Base-by-base conservation (phyloP, 163 green algal genomes). In the Scenedesmus sp. region DNA sequence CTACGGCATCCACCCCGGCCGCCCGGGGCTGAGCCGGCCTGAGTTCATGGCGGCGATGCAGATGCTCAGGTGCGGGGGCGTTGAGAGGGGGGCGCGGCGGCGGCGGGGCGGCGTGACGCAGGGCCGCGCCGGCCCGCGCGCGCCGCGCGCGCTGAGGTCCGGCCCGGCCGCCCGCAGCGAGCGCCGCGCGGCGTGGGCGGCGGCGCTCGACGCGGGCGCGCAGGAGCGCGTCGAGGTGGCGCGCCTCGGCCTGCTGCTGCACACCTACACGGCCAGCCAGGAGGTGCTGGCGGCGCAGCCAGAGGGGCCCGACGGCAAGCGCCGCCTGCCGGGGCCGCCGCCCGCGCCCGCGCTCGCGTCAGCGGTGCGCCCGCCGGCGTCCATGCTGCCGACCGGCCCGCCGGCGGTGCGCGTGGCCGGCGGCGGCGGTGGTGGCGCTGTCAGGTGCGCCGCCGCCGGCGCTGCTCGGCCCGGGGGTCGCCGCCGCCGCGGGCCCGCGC, bases 1-100 rank as follows among this genome's bases (percentile, higher is more conserved):
- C 3, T 81, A 51, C 22, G 74, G 74, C 74, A 75, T 81, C 20
- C 74, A 81, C 39, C 74, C 74, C 17, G 74, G 62, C 36, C 62
- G 74, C 17, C 60, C 36, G 39, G 74, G 74, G 14, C 74, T 81
- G 4, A 75, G 50, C 36, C 60, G 69, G 15, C 22, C 45, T 31
- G 74, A 81, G 62, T 39, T 81, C 15, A 31, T 75, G 11, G 74
- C 74, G 36, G 74, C 63, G 1, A 81, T 81, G 74, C 47, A 39
- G n/a, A 62, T 75, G 74, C 74, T 81, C 0, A 65, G 24, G 73
- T 81, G 45, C 39, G 10, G 15, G 53, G 29, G 34, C 34, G 2
- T 20, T 65, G 24, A 4, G 5, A 20, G 18, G 13, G 34, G 33
- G 2, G 20, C 7, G 33, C 33, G 15, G 3, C 53, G 33, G 36